Evolutionary conservation across 805 yeast genomes (phyloP), one percentile per base, ranked within the genome.

Genomic region (Barnettozyma pratensis): DNA sequence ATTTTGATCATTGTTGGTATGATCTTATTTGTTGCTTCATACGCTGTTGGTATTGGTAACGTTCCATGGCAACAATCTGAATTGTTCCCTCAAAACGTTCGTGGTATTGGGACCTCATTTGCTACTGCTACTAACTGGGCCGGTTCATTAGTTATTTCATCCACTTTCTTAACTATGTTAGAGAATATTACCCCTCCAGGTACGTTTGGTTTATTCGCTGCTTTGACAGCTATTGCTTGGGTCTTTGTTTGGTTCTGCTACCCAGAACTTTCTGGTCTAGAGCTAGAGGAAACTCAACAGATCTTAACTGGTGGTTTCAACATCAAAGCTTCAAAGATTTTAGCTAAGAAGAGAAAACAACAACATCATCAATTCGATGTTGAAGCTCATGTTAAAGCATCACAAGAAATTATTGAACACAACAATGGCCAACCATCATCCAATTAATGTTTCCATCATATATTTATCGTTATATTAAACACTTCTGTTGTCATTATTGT

Each of bases 41-140:
- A 91, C 65, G 96, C 97, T 43, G 73, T 88, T 56, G 98, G 98
- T 57, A 87, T 91, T 57, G 99, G 99, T 70, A 91, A 92, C 66
- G 94, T 89, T 47, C 97, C 98, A 48, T 92, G 99, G 99, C 96
- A 92, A 64, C 97, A 94, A 64, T 85, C 92, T 49, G 99, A 92
- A 69, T 72, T 92, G 62, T 90, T 94, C 71, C 94, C 97, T 35
- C 96, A 91, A 74, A 79, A 82, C 53, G 97, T 92, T 34, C 81
- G 99, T 65, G 96, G 96, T 50, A 76, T 89, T 42, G 98, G 98
- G 52, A 83, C 90, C 8, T 87, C 96, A 50, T 84, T 80, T 60
- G 90, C 97, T 2, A 88, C 97, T 10, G 92, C 94, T 12, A 83
- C 91, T 40, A 92, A 92, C 71, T 92, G 99, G 99, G 80, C 89